These are phyloP conservation scores for Melastoma malabathricum DNA, from an alignment of 345 rosid genomes.

Conservation along the genomic window DNA sequence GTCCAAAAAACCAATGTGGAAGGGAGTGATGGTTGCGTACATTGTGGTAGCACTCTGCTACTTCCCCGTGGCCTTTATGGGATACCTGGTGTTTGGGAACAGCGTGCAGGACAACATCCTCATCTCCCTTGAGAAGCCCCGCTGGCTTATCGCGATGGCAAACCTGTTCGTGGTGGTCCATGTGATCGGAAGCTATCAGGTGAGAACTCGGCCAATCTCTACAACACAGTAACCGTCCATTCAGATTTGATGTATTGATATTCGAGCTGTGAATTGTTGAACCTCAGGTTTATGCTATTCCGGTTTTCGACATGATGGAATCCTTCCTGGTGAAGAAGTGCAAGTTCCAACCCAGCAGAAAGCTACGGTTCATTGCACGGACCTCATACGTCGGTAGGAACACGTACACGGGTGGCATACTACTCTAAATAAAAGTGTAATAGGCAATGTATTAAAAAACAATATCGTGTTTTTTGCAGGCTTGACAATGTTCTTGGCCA, in stretches of 20 bases:
- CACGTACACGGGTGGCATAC: too few relatives aligned
- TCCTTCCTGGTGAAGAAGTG: slow-evolving; percentile 27
- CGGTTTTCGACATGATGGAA: slow-evolving; percentile 58
- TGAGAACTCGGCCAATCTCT: not conserved
- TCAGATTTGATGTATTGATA: not conserved
- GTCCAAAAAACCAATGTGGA: slow-evolving; percentile 68
- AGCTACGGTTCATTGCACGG: slow-evolving; percentile 41
- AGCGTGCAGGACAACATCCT: slow-evolving; percentile 47
- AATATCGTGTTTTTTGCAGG: too few relatives aligned
- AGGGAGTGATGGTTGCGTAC: slow-evolving; percentile 39
- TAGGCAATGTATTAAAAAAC: too few relatives aligned
- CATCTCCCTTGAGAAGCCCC: slow-evolving; percentile 43
- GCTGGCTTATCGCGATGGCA: slow-evolving; percentile 40
- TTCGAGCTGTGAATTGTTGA: not conserved
- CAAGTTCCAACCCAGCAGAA: slow-evolving; percentile 30
- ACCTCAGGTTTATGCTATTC: slow-evolving; percentile 43
- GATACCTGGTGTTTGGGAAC: slow-evolving; percentile 44
- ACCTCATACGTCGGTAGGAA: slow-evolving; percentile 38
- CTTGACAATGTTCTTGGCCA: slow-evolving; percentile 39
- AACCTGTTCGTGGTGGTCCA: slow-evolving; percentile 52
- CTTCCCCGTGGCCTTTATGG: slow-evolving; percentile 47
- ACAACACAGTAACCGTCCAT: not conserved
- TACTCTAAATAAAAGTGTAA: too few relatives aligned
- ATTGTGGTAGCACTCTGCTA: slow-evolving; percentile 49
- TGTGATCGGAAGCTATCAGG: slow-evolving; percentile 73